Evolutionary conservation across 768 basidiomycete genomes (phyloP), one percentile per base, ranked within the genome.

Genomic region (Russula earlei): DNA sequence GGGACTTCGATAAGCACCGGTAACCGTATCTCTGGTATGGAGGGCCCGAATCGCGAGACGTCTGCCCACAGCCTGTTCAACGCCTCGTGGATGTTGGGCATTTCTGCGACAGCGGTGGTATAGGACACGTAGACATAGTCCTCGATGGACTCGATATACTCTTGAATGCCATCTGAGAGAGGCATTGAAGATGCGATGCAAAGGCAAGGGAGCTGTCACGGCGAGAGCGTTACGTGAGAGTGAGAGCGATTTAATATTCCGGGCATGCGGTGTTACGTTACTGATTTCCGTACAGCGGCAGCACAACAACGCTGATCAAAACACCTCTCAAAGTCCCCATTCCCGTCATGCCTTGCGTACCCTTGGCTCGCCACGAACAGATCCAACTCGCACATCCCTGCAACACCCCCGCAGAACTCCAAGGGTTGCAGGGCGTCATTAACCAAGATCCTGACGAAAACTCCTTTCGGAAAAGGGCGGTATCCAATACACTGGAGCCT

Each of bases 1-100:
- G 85, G 87, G 3, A 90, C 78, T 58, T 87, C 79, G 62, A 88
- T 87, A 62, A 89, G 77, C 34, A 77, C 77, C 17, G 85, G 83
- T 44, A 87, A 70, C 62, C 71, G 77, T 52, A 89, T 75, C 43
- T 78, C 77, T 11, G 74, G 72, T 20, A 79, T 64, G 47, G 70
- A 52, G 20, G 75, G 70, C 12, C 90, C 88, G 67, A 87, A 90
- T 54, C 90, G 83, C 45, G 85, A 77, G 58, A 92, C 80, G 65
- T 92, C 89, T 22, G 80, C 69, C 85, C 86, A 90, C 54, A 91
- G 73, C 24, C 82, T 77, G 61, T 85, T 77, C 20, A 83, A 68
- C 29, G 80, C 76, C 57, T 88, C 84, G 54, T 80, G 78, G 45
- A 88, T 71, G 61, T 75, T 79, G 38, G 83, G 81, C 44, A 88